Evolutionary conservation across 768 basidiomycete genomes (phyloP).

Genomic region (Gautieria morchelliformis): DNA sequence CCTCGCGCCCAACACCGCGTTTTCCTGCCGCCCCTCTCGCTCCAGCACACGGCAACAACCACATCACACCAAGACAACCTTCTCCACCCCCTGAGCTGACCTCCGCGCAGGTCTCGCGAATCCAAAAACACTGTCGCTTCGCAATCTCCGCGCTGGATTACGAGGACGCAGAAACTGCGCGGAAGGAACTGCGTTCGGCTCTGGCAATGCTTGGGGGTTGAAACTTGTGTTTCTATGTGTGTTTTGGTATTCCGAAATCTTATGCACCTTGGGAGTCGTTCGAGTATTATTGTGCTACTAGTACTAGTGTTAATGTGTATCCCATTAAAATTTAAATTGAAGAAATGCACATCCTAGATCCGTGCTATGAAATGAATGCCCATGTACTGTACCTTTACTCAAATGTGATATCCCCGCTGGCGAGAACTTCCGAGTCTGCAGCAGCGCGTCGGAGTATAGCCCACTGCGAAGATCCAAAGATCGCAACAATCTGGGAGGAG

Average conservation of each 20-base stretch:
- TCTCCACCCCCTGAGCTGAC: slow-evolving; percentile 38
- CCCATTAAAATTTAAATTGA: not conserved
- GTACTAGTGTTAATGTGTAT: not conserved
- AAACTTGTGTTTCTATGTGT: not conserved
- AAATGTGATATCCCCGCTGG: not conserved
- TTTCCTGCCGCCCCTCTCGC: not conserved
- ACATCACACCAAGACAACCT: slow-evolving; percentile 9
- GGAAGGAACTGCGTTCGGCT: slow-evolving; percentile 72
- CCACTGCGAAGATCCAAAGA: not conserved
- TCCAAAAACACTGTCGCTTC: slow-evolving; percentile 87
- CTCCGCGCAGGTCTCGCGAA: slow-evolving; percentile 55
- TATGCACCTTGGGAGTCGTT: not conserved
- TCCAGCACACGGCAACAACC: slow-evolving; percentile 2
- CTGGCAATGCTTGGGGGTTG: slow-evolving; percentile 54
- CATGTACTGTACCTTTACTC: not conserved
- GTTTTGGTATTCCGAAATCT: no score
- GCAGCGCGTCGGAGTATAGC: not conserved
- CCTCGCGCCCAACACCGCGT: slow-evolving; percentile 7
- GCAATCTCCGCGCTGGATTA: slow-evolving; percentile 95
- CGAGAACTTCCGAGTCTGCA: not conserved
- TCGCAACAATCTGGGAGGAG: not conserved
- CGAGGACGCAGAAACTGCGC: slow-evolving; percentile 83
- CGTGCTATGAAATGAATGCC: not conserved
- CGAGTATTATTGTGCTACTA: not conserved
- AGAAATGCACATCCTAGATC: not conserved